Evolutionary conservation across 257 asterid species (phyloP).

Genomic region (Rehmannia glutinosa): DNA sequence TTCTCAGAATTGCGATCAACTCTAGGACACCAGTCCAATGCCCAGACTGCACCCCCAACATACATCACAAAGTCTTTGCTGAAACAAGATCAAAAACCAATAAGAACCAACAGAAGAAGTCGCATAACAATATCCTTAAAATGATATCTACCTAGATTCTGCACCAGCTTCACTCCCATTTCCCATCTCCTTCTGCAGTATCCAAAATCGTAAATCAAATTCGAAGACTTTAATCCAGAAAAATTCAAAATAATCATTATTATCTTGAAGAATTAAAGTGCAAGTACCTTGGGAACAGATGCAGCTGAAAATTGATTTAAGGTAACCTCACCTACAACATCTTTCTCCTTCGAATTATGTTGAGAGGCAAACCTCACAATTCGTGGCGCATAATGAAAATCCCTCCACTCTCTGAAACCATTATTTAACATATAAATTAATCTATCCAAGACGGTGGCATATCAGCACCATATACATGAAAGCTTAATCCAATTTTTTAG

Average conservation of each 20-base stretch:
- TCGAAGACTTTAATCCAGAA: neutral
- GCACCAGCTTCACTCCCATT: slow-evolving; percentile 15
- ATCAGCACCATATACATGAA: neutral
- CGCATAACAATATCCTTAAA: slow-evolving; percentile 8
- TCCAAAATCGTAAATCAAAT: neutral
- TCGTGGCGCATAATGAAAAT: slow-evolving; percentile 60
- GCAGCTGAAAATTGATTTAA: slow-evolving; percentile 85
- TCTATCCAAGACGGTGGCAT: neutral
- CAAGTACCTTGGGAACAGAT: slow-evolving; percentile 72
- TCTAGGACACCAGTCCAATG: slow-evolving; percentile 95
- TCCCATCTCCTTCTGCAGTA: slow-evolving; percentile 28
- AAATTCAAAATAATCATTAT: neutral
- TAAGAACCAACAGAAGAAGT: neutral
- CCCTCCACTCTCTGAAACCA: slow-evolving; percentile 67
- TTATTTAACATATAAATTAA: neutral
- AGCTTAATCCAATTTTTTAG: neutral
- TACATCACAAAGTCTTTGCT: slow-evolving; percentile 76
- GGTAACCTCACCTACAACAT: slow-evolving; percentile 46
- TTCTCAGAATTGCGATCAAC: slow-evolving; percentile 32
- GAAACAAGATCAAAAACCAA: slow-evolving; percentile 30
- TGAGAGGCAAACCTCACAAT: slow-evolving; percentile 57
- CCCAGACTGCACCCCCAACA: slow-evolving; percentile 93
- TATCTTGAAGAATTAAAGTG: neutral
- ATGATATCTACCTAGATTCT: slow-evolving; percentile 38
- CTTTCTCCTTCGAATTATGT: slow-evolving; percentile 41